Evolutionary conservation across 495 filamentous ascomycete genomes (phyloP), one percentile per base, ranked within the genome.

Genomic region (Aspergillus olivimuriae): DNA sequence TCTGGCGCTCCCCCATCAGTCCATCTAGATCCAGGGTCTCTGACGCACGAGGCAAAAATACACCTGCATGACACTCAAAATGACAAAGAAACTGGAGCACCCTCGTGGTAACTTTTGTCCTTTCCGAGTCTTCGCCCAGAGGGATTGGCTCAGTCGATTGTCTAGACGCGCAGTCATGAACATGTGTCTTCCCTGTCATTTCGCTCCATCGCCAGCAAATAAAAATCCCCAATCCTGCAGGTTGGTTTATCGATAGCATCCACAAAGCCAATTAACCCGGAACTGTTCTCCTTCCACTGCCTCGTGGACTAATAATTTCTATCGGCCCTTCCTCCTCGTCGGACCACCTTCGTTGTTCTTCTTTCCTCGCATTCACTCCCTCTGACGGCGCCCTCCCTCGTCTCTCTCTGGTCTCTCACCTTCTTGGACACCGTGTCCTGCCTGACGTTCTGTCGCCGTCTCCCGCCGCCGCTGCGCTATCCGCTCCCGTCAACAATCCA

Each of bases 21-120:
- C 40, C 55, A 60, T 63, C 52, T 63, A 63, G 60, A 60, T 63
- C 54, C 52, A 60, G 60, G 52, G 52, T 60, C 56, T 54, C 49
- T 63, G 52, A 62, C 57, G 54, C 57, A 57, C 54, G 52, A 58
- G 53, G 50, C 48, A 55, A 54, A 56, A 59, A 53, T 59, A 59
- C 56, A 52, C 51, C 54, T 63, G 60, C 60, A 60, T 48, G 54
- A 56, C 53, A 55, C 60, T 60, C 52, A 48, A 56, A 60, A 60
- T 50, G 57, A 60, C 53, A 60, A 60, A 50, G 42, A 46, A 50
- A 49, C 47, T 54, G 52, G 47, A 53, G 47, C 47, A 47, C 23
- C 41, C 49, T 52, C 47, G 46, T 37, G 38, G 43, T 49, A n/a
- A n/a, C n/a, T n/a, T n/a, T n/a, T n/a, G n/a, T n/a, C n/a, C n/a